These are phyloP conservation scores for Flaveria linearis DNA, from an alignment of 129 eudicot species.

Conservation along the genomic window DNA sequence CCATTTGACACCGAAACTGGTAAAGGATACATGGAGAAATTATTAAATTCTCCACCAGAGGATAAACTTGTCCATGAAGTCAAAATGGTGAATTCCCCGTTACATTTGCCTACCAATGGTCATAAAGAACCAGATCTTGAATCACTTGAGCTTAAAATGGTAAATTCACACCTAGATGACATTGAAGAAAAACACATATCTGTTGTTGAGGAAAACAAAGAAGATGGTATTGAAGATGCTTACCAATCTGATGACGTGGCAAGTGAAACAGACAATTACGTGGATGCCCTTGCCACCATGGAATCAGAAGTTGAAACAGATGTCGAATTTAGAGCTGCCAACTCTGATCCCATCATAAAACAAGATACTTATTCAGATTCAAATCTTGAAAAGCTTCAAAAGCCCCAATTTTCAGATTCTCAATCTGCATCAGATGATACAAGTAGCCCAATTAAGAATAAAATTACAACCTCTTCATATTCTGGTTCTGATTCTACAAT, in stretches of 20 bases:
- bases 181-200: conserved; percentile 54
- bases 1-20: conserved; percentile 54
- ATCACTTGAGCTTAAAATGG: conserved; percentile 39
- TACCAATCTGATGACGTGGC: conserved; percentile 63
- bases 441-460: conserved; percentile 46
- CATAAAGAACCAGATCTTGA: conserved; percentile 40
- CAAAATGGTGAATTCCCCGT: conserved; percentile 32
- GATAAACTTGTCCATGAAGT: conserved; percentile 68
- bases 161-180: conserved; percentile 39
- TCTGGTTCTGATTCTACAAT: conserved; percentile 44
- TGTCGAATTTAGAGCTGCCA: conserved; percentile 44
- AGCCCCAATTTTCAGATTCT: conserved; percentile 50
- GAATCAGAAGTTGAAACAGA: conserved; percentile 77
- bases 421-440: conserved; percentile 66
- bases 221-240: conserved; percentile 34
- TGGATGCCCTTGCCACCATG: conserved; percentile 85
- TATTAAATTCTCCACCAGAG: conserved; percentile 59
- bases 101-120: conserved; percentile 40
- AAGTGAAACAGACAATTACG: conserved; percentile 73
- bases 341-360: conserved; percentile 34
- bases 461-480: conserved; percentile 43
- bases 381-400: conserved; percentile 39
- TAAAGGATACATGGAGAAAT: conserved; percentile 72
- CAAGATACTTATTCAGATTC: conserved; percentile 39
- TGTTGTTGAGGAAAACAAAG: conserved; percentile 41